Base-by-base conservation (phyloP, 2,329 filamentous ascomycete genomes). In the Cladorrhinum sp. region DNA sequence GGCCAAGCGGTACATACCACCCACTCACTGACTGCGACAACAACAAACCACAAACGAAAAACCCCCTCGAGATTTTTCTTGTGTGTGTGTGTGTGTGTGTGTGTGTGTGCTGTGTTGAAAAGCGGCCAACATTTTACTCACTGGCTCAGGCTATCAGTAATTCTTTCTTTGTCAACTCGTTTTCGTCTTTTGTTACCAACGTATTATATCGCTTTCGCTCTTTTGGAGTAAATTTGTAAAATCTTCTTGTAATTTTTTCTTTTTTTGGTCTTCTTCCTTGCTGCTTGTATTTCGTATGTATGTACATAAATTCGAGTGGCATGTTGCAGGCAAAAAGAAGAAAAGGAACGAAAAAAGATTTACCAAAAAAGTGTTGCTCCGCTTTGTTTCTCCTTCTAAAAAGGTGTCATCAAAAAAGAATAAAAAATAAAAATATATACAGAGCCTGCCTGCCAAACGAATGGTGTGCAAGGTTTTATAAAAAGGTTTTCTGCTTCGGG, bases 381-480 rank as follows among this genome's bases (percentile, higher is more conserved):
- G 16, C 24, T 50, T 24, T 50, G 16, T 50, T n/a, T 10, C 51
- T 41, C 51, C 29, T 38, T 56, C 53, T 49, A 22, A 13, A 49
- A 50, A 18, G 18, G 9, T n/a, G n/a, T n/a, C n/a, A n/a, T n/a
- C n/a, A n/a, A 22, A 13, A 25, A 24, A 22, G 25, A 20, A 50
- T 22, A 50, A 16, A 24, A 50, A 25, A 50, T 18, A 25, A 24
- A 27, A 32, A 56, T 56, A 56, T 56, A 27, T 56, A 56, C 53
- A 56, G 53, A 48, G 38, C 53, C 53, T 56, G 53, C 53, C 32
- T 56, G 53, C 38, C 6, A 56, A 56, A 49, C 22, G 22, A 49
- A 56, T 41, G 12, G 29, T 20, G 22, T 25, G 23, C 53, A 56
- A 49, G n/a, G 12, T 36, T 45, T 22, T 16, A 25, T 10, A 36